These are phyloP conservation scores for Penicillium antarcticum DNA, from an alignment of 495 filamentous ascomycete genomes.

Conservation along the genomic window DNA sequence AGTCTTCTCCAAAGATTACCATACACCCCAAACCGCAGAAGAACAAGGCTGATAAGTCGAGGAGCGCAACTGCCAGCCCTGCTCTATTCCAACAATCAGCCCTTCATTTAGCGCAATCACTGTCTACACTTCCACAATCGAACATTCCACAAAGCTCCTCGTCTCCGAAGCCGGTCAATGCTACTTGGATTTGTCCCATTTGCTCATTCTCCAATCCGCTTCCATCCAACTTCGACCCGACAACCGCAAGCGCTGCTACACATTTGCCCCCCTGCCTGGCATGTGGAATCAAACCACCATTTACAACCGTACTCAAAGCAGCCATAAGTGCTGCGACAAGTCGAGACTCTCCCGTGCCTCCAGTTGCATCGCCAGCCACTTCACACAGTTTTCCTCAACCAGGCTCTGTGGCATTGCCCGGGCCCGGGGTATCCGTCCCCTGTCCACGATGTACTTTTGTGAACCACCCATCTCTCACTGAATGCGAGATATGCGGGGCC, in stretches of 20 bases:
- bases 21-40: conserved; percentile 75
- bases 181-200: conserved; percentile 97
- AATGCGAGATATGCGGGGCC: conserved; percentile 90
- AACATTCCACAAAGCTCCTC: conserved; percentile 15
- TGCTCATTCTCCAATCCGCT: conserved; percentile 97
- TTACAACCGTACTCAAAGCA: conserved; percentile 79
- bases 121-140: conserved; percentile 24
- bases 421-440: conserved; percentile 17
- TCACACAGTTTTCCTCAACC: background rate
- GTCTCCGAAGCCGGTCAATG: conserved; percentile 43
- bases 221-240: conserved; percentile 85
- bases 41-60: conserved; percentile 35
- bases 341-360: conserved; percentile 38
- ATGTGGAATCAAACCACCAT: conserved; percentile 89
- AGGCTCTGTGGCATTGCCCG: conserved; percentile 6
- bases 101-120: conserved; percentile 16
- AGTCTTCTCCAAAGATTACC: conserved; percentile 91
- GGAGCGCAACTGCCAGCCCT: conserved; percentile 33
- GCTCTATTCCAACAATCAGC: conserved; percentile 23
- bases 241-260: conserved; percentile 68
- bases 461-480: conserved; percentile 82
- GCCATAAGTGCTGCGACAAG: conserved; percentile 65
- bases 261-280: conserved; percentile 83
- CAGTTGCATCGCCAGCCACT: conserved; percentile 11
- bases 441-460: conserved; percentile 93